A percentile compares a stretch with the other conserved stretches of the same genome.
Evolutionary conservation across 2,329 filamentous ascomycete species (phyloP).

Genomic region (Xylaria multiplex): DNA sequence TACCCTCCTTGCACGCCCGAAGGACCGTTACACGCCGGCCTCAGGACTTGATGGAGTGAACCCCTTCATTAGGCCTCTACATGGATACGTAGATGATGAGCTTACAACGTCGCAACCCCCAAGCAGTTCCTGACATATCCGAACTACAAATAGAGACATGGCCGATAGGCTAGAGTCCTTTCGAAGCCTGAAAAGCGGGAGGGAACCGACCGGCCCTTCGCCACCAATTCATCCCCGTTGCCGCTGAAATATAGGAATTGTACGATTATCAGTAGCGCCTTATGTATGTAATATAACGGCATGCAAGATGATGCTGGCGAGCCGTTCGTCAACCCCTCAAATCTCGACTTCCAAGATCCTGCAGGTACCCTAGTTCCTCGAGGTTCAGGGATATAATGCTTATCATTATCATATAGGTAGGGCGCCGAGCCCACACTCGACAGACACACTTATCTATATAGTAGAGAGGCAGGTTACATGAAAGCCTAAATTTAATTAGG

Average conservation of each 20-base stretch:
- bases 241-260: slow-evolving; percentile 4
- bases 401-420: slow-evolving; percentile 22
- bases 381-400: slow-evolving; percentile 34
- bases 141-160: slow-evolving; percentile 11
- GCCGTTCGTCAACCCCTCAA: slow-evolving; percentile 25
- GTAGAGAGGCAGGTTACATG: slow-evolving; percentile 17
- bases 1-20: not conserved
- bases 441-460: slow-evolving; percentile 17
- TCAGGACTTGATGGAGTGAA: not conserved
- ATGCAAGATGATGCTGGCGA: slow-evolving; percentile 36
- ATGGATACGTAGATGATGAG: slow-evolving; percentile 9
- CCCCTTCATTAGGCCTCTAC: slow-evolving; percentile 6
- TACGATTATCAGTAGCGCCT: slow-evolving; percentile 16
- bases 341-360: slow-evolving; percentile 34
- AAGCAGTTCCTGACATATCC: not conserved
- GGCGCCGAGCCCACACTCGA: slow-evolving; percentile 12
- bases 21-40: not conserved
- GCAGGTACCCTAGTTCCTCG: slow-evolving; percentile 35
- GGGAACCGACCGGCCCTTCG: not conserved
- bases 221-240: slow-evolving; percentile 11
- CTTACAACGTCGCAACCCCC: not conserved
- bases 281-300: slow-evolving; percentile 35
- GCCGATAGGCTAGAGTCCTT: slow-evolving; percentile 14
- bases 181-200: not conserved
- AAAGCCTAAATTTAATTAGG: slow-evolving; percentile 9